Evolutionary conservation across 2,329 filamentous ascomycete genomes (phyloP).

Genomic region (Paecilomyces sp.): DNA sequence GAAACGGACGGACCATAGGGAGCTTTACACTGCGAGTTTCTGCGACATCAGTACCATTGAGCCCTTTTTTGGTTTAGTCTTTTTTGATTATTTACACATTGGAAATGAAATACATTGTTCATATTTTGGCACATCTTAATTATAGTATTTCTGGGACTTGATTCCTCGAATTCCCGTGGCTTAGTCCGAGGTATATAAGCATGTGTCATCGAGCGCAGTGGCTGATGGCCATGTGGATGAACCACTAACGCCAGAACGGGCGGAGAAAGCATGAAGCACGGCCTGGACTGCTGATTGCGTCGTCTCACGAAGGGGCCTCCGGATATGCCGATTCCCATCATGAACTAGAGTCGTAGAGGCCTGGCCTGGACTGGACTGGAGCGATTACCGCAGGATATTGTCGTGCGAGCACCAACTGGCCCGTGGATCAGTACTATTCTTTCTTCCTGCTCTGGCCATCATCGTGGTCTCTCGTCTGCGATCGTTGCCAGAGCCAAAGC

Average conservation of each 20-base stretch:
- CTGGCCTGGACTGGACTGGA: no score
- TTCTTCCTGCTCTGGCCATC: not conserved
- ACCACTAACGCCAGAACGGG: not conserved
- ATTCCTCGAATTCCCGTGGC: slow-evolving; percentile 1
- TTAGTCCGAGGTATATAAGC: not conserved
- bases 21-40: slow-evolving; percentile 4
- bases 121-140: not conserved
- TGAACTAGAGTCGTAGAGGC: no score
- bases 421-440: not conserved
- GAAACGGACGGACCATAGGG: slow-evolving; percentile 11
- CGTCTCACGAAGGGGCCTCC: not conserved
- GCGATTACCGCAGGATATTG: not conserved
- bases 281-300: not conserved
- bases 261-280: not conserved
- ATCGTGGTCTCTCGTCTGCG: not conserved
- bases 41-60: slow-evolving; percentile 13
- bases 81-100: not conserved
- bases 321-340: not conserved
- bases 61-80: not conserved
- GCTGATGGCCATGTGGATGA: not conserved
- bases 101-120: not conserved
- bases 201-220: not conserved
- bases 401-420: not conserved
- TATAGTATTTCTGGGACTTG: not conserved
- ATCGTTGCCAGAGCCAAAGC: not conserved